A percentile compares a stretch with the other conserved stretches of the same genome.
phyloP scores from a whole-genome alignment of 1,284 basidiomycete species.

The Boletus semigastroideus region DNA sequence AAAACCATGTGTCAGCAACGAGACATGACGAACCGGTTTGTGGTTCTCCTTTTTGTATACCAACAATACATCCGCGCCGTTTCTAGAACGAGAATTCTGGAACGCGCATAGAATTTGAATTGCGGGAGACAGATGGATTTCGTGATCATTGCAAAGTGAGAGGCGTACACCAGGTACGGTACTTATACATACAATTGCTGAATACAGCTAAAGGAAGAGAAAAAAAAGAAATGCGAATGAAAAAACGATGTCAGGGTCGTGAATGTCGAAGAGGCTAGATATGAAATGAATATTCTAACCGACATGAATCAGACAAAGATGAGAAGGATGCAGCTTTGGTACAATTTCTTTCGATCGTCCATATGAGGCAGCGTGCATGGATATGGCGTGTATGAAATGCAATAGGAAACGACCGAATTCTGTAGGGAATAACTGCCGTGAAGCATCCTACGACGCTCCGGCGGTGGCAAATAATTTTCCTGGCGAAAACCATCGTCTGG shows the following conservation, averaged over 20 bases:
- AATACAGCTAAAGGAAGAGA: constrained; percentile 13
- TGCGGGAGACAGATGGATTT: constrained; percentile 8
- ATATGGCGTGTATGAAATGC: constrained; percentile 8
- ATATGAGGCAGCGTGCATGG: constrained; percentile 6
- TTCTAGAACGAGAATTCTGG: too few relatives aligned
- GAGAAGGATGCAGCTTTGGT: constrained; percentile 19
- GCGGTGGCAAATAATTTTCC: constrained; percentile 51
- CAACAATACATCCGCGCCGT: too few relatives aligned
- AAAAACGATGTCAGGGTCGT: constrained; percentile 15
- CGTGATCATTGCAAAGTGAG: constrained; percentile 11
- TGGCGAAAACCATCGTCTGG: constrained; percentile 60
- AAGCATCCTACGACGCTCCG: constrained; percentile 36
- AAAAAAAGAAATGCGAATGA: constrained; percentile 9
- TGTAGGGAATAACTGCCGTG: constrained; percentile 12
- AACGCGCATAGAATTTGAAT: too few relatives aligned
- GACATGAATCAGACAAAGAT: constrained; percentile 20
- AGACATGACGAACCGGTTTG: too few relatives aligned
- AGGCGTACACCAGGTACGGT: constrained; percentile 42
- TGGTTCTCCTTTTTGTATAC: too few relatives aligned
- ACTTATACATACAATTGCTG: constrained; percentile 38
- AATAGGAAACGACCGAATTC: constrained; percentile 4
- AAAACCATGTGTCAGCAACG: too few relatives aligned
- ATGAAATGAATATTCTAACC: constrained; percentile 12
- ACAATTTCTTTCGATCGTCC: constrained; percentile 24
- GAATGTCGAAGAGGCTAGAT: constrained; percentile 30